Percentiles rank a stretch among this genome's conserved stretches.
Conservation (phyloP, 2,329 filamentous ascomycete genomes). For the Zymoseptoria tritici region DNA sequence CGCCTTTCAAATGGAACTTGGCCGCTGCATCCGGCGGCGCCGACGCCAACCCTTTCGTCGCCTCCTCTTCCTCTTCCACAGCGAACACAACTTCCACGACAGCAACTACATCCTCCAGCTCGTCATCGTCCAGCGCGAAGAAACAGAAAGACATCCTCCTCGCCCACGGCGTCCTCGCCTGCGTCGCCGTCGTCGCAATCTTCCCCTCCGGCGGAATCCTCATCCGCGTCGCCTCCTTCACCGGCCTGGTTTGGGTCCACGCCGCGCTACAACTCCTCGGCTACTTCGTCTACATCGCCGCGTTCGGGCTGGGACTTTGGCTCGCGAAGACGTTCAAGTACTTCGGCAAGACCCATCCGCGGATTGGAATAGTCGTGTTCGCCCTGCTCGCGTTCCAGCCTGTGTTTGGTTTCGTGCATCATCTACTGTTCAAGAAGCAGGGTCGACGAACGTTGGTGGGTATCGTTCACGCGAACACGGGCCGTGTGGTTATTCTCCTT, state of each 20-base stretch:
- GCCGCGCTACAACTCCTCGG: constrained; percentile 43
- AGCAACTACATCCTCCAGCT: background rate
- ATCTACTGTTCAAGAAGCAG: constrained; percentile 43
- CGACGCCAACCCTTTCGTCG: constrained; percentile 38
- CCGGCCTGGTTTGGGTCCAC: constrained; percentile 40
- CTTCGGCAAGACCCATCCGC: constrained; percentile 40
- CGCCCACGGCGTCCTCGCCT: constrained; percentile 39
- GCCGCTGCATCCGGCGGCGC: constrained; percentile 44
- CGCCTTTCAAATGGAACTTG: constrained; percentile 42
- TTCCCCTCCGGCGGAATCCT: constrained; percentile 40
- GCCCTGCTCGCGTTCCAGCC: constrained; percentile 49
- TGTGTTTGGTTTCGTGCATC: constrained; percentile 45
- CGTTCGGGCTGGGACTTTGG: constrained; percentile 46
- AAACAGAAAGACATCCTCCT: constrained; percentile 21
- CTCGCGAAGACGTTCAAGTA: constrained; percentile 37
- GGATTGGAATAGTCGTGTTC: constrained; percentile 48
- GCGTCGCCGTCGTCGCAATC: constrained; percentile 39
- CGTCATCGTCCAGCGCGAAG: background rate
- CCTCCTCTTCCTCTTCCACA: background rate
- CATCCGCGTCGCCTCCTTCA: constrained; percentile 39
- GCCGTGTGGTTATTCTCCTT: constrained; percentile 39
- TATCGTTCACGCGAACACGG: constrained; percentile 28
- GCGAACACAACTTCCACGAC: background rate
- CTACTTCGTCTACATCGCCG: constrained; percentile 42
- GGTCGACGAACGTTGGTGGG: constrained; percentile 41